Evolutionary conservation across 352 stramenopile species (phyloP).

Genomic region (Phytophthora uliginosa): DNA sequence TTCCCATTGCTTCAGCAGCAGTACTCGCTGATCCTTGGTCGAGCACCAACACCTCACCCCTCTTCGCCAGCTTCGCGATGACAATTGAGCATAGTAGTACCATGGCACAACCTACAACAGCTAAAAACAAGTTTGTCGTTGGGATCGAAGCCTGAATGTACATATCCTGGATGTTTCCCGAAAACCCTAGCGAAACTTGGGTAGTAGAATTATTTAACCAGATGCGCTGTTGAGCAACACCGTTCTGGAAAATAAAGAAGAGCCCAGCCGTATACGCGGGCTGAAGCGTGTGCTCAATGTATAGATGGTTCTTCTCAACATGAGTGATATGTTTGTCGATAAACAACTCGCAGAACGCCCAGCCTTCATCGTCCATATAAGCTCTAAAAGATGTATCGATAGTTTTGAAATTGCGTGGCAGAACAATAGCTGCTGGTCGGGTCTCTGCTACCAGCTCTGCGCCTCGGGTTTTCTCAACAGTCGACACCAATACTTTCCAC

Average conservation of each 20-base stretch:
- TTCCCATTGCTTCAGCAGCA: neutral
- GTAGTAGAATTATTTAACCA: neutral
- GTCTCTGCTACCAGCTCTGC: slow-evolving; percentile 3
- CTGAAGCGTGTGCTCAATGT: slow-evolving; percentile 4
- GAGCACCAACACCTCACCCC: neutral
- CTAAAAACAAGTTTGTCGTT: neutral
- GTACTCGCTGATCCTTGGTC: neutral
- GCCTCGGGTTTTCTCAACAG: slow-evolving; percentile 7
- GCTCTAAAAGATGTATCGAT: neutral
- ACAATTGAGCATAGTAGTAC: neutral
- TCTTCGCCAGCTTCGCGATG: neutral
- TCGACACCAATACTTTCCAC: slow-evolving; percentile 19
- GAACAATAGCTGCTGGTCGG: neutral
- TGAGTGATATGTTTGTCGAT: neutral
- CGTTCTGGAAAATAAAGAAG: slow-evolving; percentile 10
- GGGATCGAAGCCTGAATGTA: neutral
- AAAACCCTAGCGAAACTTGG: neutral
- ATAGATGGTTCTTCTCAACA: slow-evolving; percentile 1
- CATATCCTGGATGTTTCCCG: neutral
- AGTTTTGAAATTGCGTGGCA: slow-evolving; percentile 18
- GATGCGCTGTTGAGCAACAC: neutral
- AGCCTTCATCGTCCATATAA: slow-evolving; percentile 1
- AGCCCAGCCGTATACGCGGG: slow-evolving; percentile 3
- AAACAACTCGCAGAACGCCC: neutral
- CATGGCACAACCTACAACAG: neutral